Conservation (phyloP, 2,329 filamentous ascomycete genomes). For the Alternaria panax region DNA sequence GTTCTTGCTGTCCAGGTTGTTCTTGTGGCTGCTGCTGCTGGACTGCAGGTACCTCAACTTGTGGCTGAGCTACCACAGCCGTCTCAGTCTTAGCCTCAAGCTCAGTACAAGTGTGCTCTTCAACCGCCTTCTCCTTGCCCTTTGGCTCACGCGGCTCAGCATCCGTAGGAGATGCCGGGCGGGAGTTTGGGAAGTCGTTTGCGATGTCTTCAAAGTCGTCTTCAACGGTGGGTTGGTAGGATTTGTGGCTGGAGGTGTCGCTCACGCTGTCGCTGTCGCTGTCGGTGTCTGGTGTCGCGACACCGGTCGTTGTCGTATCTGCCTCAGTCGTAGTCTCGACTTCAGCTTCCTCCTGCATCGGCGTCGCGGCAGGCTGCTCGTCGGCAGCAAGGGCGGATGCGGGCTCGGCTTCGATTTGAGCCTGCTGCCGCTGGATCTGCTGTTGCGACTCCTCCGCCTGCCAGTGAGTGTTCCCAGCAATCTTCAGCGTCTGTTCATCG, state of each 20-base stretch:
- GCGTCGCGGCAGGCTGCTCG: background rate
- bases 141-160: conserved; percentile 32
- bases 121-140: conserved; percentile 41
- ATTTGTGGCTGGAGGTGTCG: conserved; percentile 43
- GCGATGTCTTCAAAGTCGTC: conserved; percentile 49
- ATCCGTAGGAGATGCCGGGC: conserved; percentile 29
- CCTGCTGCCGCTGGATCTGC: conserved; percentile 16
- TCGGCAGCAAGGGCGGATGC: background rate
- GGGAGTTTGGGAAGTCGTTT: conserved; percentile 37
- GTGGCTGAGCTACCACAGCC: conserved; percentile 26
- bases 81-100: too few relatives aligned
- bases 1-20: conserved; percentile 17
- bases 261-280: conserved; percentile 44
- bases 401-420: conserved; percentile 17
- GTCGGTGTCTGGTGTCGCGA: conserved; percentile 35
- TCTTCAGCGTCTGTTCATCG: conserved; percentile 44
- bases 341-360: too few relatives aligned
- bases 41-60: conserved; percentile 25
- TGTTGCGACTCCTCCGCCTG: conserved; percentile 22
- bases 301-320: conserved; percentile 16
- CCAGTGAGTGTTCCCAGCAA: conserved; percentile 42
- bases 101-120: conserved; percentile 14
- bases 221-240: conserved; percentile 47
- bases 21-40: conserved; percentile 2
- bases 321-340: conserved; percentile 13